Conservation (phyloP, 2,329 filamentous ascomycete genomes). For the Colletotrichum incanum region DNA sequence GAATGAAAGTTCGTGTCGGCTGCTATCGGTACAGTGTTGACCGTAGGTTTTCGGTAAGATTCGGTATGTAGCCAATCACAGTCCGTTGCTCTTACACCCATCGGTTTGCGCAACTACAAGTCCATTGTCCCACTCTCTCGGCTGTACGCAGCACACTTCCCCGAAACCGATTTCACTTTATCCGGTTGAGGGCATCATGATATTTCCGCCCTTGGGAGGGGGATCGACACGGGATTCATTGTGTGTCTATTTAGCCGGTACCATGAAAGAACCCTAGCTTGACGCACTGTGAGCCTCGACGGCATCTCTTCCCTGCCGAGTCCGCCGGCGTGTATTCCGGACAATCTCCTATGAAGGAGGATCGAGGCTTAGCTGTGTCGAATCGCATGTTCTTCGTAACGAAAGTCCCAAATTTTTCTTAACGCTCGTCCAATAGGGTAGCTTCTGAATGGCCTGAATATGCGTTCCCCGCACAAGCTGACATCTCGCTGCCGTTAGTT, state of each 20-base stretch:
- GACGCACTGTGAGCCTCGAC: neutral
- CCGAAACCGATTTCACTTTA: neutral
- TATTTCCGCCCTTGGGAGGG: neutral
- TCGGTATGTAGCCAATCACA: constrained; percentile 26
- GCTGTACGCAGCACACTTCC: neutral
- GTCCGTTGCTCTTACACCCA: too few relatives aligned
- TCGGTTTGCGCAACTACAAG: too few relatives aligned
- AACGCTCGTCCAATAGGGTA: neutral
- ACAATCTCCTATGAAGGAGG: neutral
- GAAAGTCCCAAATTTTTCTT: too few relatives aligned
- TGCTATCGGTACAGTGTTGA: constrained; percentile 30
- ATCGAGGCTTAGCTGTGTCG: neutral
- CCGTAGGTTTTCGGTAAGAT: constrained; percentile 23
- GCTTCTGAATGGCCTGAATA: too few relatives aligned
- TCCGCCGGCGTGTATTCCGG: too few relatives aligned
- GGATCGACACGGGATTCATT: neutral
- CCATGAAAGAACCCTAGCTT: neutral
- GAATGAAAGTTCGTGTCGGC: constrained; percentile 21
- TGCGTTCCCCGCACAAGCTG: constrained; percentile 28
- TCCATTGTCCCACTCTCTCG: neutral
- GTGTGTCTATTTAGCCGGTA: constrained; percentile 22
- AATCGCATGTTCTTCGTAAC: neutral
- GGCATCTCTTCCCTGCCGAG: neutral
- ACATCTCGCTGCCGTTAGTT: neutral
- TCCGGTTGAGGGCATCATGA: constrained; percentile 3